Conservation (phyloP, 306 rosid species). For the Rosa persica region DNA sequence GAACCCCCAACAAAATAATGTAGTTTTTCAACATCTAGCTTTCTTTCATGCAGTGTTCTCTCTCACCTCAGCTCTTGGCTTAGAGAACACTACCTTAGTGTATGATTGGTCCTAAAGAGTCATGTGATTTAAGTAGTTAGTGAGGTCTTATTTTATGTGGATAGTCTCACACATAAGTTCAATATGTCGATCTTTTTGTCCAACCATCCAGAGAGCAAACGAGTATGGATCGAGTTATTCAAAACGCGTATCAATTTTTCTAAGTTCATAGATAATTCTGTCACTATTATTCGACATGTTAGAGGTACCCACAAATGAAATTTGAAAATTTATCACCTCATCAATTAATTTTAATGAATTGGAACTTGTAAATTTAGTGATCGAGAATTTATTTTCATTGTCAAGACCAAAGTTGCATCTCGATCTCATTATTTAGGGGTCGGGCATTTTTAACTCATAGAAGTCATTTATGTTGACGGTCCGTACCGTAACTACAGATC, state of each 20-base stretch:
- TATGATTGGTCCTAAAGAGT: background rate
- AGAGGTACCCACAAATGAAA: background rate
- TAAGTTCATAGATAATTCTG: too few species aligned
- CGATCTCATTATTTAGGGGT: too few species aligned
- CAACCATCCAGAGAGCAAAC: background rate
- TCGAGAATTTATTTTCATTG: background rate
- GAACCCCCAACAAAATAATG: background rate
- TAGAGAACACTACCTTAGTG: background rate
- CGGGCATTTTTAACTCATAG: too few species aligned
- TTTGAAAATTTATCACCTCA: background rate
- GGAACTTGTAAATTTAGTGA: background rate
- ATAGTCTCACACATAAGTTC: background rate
- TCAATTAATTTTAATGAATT: background rate
- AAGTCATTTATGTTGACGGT: too few species aligned
- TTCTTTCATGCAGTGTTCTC: background rate
- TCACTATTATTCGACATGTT: too few species aligned
- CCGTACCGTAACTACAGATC: too few species aligned
- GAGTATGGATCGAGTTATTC: background rate
- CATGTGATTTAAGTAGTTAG: background rate
- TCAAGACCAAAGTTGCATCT: background rate
- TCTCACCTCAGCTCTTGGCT: background rate
- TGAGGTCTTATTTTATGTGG: background rate
- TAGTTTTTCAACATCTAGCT: background rate
- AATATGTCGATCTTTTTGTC: background rate
- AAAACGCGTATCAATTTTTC: too few species aligned